phyloP scores from a whole-genome alignment of 331 rosid genomes.

The Quercus tomentella region DNA sequence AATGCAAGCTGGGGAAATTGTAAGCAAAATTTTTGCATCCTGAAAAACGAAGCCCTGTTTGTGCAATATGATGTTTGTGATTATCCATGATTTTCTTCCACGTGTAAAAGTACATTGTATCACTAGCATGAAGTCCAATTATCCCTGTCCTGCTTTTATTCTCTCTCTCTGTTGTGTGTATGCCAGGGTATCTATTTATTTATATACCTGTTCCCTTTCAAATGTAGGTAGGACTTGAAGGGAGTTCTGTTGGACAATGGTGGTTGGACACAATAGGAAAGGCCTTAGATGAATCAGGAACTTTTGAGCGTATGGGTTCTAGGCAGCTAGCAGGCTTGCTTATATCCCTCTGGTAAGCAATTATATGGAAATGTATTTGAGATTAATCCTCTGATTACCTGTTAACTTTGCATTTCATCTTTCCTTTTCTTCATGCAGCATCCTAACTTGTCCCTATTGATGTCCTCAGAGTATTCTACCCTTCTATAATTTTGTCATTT shows the following conservation, averaged over 20 bases:
- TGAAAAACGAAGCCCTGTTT: too few species aligned
- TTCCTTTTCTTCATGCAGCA: constrained; percentile 9
- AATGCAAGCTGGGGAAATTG: too few species aligned
- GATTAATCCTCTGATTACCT: constrained; percentile 3
- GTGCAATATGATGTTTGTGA: too few species aligned
- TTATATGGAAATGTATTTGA: constrained; percentile 8
- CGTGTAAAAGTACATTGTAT: too few species aligned
- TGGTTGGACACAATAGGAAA: constrained; percentile 97
- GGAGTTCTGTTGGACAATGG: constrained; percentile 96
- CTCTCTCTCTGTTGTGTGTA: not conserved
- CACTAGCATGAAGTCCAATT: too few species aligned
- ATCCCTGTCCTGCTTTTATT: too few species aligned
- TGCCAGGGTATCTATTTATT: not conserved
- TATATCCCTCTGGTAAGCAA: constrained; percentile 89
- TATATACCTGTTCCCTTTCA: constrained; percentile 23
- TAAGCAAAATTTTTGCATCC: too few species aligned
- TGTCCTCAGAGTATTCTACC: constrained; percentile 10
- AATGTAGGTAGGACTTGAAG: constrained; percentile 98
- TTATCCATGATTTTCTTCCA: too few species aligned
- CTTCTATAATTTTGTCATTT: constrained; percentile 14
- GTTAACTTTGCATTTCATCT: constrained; percentile 11
- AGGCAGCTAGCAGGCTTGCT: constrained; percentile 98
- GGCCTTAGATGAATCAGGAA: constrained; percentile 81
- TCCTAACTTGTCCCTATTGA: not conserved
- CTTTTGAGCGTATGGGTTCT: constrained; percentile 98